Percentiles rank a stretch among this genome's conserved stretches.
Evolutionary conservation across 352 stramenopile species (phyloP).

Genomic region (Globisporangium lucens): DNA sequence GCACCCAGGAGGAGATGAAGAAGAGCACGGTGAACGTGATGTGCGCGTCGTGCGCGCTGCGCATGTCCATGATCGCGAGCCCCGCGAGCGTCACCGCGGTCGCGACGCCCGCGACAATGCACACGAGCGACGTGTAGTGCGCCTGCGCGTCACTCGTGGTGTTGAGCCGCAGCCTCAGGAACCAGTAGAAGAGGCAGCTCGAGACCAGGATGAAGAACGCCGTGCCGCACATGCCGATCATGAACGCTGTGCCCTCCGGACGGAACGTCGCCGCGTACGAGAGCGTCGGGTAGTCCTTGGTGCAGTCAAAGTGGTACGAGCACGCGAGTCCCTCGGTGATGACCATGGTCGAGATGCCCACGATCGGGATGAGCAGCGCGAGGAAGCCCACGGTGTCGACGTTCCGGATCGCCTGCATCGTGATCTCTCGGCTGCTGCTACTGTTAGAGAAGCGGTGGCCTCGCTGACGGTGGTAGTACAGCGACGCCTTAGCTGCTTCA

Average conservation of each 20-base stretch:
- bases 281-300: slow-evolving; percentile 71
- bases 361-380: slow-evolving; percentile 68
- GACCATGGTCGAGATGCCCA: slow-evolving; percentile 72
- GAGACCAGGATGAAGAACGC: slow-evolving; percentile 66
- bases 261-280: slow-evolving; percentile 82
- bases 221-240: slow-evolving; percentile 74
- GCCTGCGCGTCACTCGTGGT: not conserved
- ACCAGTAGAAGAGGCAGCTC: slow-evolving; percentile 66
- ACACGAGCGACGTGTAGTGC: slow-evolving; percentile 17
- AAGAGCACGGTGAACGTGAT: slow-evolving; percentile 72
- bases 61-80: slow-evolving; percentile 79
- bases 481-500: slow-evolving; percentile 1
- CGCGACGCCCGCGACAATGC: slow-evolving; percentile 28
- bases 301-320: slow-evolving; percentile 68
- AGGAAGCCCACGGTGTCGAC: slow-evolving; percentile 63
- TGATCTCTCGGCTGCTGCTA: slow-evolving; percentile 4
- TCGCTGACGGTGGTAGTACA: slow-evolving; percentile 3
- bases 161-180: slow-evolving; percentile 45
- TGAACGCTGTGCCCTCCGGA: slow-evolving; percentile 67
- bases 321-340: slow-evolving; percentile 69
- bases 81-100: slow-evolving; percentile 51
- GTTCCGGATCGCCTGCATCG: slow-evolving; percentile 22
- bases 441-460: not conserved
- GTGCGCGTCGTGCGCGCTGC: slow-evolving; percentile 63
- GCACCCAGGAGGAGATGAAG: slow-evolving; percentile 69